These are phyloP conservation scores for Quercus tomentella DNA, from an alignment of 331 rosid genomes.

Conservation along the genomic window DNA sequence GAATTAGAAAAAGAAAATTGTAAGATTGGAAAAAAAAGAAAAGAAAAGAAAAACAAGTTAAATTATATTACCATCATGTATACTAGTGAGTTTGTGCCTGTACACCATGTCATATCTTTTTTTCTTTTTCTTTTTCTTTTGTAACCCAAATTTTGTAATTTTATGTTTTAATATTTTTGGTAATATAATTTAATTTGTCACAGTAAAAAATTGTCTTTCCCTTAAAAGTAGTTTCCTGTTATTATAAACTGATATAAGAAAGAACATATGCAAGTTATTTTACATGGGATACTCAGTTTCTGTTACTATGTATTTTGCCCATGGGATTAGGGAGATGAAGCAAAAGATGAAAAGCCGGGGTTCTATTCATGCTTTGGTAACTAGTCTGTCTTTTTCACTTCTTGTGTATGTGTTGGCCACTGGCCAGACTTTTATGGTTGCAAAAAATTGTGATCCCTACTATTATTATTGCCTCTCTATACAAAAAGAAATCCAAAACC, in stretches of 20 bases:
- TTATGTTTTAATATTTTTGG: slow-evolving; percentile 26
- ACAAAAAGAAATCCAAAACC: too few species aligned
- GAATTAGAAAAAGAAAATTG: slow-evolving; percentile 14
- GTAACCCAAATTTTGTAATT: slow-evolving; percentile 52
- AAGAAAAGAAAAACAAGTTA: background rate
- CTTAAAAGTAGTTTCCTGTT: too few species aligned
- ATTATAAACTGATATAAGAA: background rate
- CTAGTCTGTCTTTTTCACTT: too few species aligned
- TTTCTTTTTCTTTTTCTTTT: background rate
- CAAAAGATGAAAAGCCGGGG: background rate
- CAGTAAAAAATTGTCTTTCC: too few species aligned
- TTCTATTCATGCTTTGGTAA: too few species aligned
- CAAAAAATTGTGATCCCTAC: too few species aligned
- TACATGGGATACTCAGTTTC: background rate
- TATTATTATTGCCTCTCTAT: too few species aligned
- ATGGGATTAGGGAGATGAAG: background rate
- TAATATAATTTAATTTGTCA: slow-evolving; percentile 17
- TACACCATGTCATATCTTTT: slow-evolving; percentile 15
- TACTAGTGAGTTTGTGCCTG: slow-evolving; percentile 45
- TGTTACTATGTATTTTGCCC: background rate
- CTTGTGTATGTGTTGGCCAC: too few species aligned
- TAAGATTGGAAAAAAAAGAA: background rate
- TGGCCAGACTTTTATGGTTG: too few species aligned
- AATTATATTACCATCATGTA: slow-evolving; percentile 32
- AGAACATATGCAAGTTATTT: background rate